Percentiles rank a stretch among this genome's conserved stretches.
Evolutionary conservation across 2,329 filamentous ascomycete species (phyloP).

Genomic region (Penicillium sp.): DNA sequence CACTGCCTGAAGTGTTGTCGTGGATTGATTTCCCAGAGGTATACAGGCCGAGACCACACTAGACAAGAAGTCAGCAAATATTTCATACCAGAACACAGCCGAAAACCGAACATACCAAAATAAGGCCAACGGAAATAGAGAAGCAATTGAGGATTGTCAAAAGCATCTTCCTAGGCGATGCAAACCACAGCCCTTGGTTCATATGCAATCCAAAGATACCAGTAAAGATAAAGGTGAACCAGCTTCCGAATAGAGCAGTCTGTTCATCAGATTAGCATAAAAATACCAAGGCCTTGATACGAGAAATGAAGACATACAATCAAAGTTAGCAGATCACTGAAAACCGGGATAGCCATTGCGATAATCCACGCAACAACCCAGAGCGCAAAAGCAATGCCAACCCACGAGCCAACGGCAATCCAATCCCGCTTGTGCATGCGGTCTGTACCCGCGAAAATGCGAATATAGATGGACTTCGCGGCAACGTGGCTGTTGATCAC

Average conservation of each 20-base stretch:
- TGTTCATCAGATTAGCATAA: not conserved
- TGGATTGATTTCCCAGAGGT: too few relatives aligned
- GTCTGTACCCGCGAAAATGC: conserved; percentile 61
- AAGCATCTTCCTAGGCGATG: too few relatives aligned
- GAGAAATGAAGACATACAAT: too few relatives aligned
- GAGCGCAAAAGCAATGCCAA: conserved; percentile 53
- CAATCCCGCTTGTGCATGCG: conserved; percentile 52
- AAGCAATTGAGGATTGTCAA: too few relatives aligned
- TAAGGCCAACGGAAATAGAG: too few relatives aligned
- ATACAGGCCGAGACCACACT: too few relatives aligned
- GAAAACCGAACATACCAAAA: too few relatives aligned
- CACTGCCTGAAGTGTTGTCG: too few relatives aligned
- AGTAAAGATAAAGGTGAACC: conserved; percentile 56
- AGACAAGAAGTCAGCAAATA: too few relatives aligned
- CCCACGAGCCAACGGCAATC: conserved; percentile 57
- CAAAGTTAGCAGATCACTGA: conserved; percentile 60
- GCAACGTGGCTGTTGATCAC: conserved; percentile 69
- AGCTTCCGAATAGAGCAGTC: conserved; percentile 60
- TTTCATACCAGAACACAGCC: too few relatives aligned
- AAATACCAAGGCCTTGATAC: too few relatives aligned
- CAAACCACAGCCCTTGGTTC: not conserved
- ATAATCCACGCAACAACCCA: conserved; percentile 69
- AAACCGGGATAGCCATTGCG: conserved; percentile 68
- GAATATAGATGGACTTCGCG: conserved; percentile 64
- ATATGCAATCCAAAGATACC: not conserved